These are phyloP conservation scores for Geotrichum histeridarum DNA, from an alignment of 1,139 yeast genomes.

Conservation along the genomic window DNA sequence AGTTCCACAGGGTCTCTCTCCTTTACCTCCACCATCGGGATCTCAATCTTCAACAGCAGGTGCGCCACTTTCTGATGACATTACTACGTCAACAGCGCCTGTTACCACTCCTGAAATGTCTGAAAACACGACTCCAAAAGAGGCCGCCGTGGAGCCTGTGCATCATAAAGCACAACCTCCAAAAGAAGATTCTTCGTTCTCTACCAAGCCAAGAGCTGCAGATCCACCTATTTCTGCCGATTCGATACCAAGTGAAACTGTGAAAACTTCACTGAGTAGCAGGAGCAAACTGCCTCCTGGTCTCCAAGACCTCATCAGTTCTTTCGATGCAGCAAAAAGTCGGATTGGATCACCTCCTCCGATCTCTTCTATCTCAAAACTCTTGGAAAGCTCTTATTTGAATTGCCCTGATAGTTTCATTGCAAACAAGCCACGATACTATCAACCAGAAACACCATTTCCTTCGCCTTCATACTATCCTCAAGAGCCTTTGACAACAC, in stretches of 20 bases:
- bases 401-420: constrained; percentile 92
- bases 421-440: constrained; percentile 73
- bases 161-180: background rate
- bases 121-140: background rate
- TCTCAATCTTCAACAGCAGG: background rate
- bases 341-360: constrained; percentile 52
- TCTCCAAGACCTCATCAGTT: constrained; percentile 44
- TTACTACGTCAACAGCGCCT: background rate
- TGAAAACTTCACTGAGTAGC: background rate
- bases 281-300: constrained; percentile 44
- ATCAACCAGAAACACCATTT: constrained; percentile 75
- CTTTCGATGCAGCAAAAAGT: constrained; percentile 44
- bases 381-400: constrained; percentile 69
- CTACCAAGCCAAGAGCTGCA: background rate
- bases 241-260: background rate
- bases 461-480: constrained; percentile 95
- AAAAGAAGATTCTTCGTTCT: no score
- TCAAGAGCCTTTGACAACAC: constrained; percentile 60
- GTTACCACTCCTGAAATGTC: background rate
- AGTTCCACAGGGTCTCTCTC: constrained; percentile 31
- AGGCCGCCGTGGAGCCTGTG: background rate
- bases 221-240: background rate
- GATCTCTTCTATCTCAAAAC: constrained; percentile 49
- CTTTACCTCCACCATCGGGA: constrained; percentile 32
- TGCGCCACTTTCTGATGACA: background rate